A percentile compares a stretch with the other conserved stretches of the same genome.
Conservation (phyloP, 129 eudicot genomes). For the Escallonia herrerae region DNA sequence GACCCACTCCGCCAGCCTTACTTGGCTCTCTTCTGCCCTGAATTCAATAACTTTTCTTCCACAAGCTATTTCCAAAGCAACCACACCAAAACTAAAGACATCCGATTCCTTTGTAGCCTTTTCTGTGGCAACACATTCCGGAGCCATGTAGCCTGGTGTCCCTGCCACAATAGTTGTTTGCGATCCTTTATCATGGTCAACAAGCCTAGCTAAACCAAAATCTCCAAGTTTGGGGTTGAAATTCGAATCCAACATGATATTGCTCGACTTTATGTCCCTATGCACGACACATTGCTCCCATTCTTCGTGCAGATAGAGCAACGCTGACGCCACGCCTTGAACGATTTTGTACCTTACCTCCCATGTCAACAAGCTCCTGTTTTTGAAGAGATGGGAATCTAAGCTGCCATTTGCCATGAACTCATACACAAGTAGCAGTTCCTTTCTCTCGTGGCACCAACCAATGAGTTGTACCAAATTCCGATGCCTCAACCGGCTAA, state of each 20-base stretch:
- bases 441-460: conserved; percentile 21
- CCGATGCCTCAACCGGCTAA: conserved; percentile 18
- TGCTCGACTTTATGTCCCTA: conserved; percentile 6
- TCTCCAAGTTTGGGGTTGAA: conserved; percentile 7
- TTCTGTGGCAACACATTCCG: not conserved
- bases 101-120: conserved; percentile 10
- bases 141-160: conserved; percentile 11
- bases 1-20: not conserved
- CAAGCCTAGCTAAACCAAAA: conserved; percentile 11
- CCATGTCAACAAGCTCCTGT: conserved; percentile 4
- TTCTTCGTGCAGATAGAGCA: conserved; percentile 15
- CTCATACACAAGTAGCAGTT: conserved; percentile 24
- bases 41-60: not conserved
- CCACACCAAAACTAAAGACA: conserved; percentile 3
- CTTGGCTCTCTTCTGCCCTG: not conserved
- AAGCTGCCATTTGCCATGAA: conserved; percentile 18
- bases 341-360: conserved; percentile 3
- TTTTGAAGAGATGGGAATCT: conserved; percentile 17
- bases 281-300: conserved; percentile 16
- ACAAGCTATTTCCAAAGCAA: conserved; percentile 2
- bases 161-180: conserved; percentile 11
- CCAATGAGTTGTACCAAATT: conserved; percentile 25
- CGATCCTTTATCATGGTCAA: conserved; percentile 3
- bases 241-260: conserved; percentile 4
- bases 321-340: conserved; percentile 2